Base-by-base conservation (phyloP, 2,329 filamentous ascomycete species). In the Neofusicoccum cordaticola region DNA sequence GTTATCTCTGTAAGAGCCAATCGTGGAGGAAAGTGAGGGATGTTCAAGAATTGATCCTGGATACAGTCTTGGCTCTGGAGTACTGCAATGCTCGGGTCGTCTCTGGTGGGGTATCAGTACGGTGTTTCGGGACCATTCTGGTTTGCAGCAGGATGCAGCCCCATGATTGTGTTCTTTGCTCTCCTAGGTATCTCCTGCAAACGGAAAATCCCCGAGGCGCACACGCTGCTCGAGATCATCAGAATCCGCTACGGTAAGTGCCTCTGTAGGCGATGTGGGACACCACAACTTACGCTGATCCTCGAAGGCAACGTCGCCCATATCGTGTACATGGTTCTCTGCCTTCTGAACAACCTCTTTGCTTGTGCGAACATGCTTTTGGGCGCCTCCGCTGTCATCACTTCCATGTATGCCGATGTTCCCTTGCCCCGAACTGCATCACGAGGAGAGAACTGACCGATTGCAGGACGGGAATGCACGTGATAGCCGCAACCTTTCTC, bases 71-170 rank as follows among this genome's bases (percentile, higher is more conserved):
- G 83, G 83, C 77, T 84, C 2, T 85, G 82, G 81, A 83, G 80
- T 22, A 85, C 83, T 0, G 82, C 83, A 0, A 78, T 85, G 67
- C 73, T 85, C 0, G 82, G 82, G 0, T 81, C 81, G 9, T 78
- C 78, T 0, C 74, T 84, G 2, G 82, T 85, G 0, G 83, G 83
- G 0, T 85, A 86, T 67, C 79, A 79, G 57, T 85, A 84, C 68
- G 85, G 85, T 0, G 75, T 86, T 1, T 81, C 83, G 1, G 83
- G 83, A 0, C 84, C 84, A 0, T 85, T 86, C 63, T 86, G 84
- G 84, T 86, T 68, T 50, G 70, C 83, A 2, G 83, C 83, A 51
- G 84, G 84, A 52, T 62, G 60, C 22, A 62, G 60, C 31, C 60
- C 60, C 1, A 62, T 62, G 60, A 85, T 86, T 48, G 81, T 84